phyloP scores from a whole-genome alignment of 805 yeast genomes.

The Metschnikowia arizonensis region DNA sequence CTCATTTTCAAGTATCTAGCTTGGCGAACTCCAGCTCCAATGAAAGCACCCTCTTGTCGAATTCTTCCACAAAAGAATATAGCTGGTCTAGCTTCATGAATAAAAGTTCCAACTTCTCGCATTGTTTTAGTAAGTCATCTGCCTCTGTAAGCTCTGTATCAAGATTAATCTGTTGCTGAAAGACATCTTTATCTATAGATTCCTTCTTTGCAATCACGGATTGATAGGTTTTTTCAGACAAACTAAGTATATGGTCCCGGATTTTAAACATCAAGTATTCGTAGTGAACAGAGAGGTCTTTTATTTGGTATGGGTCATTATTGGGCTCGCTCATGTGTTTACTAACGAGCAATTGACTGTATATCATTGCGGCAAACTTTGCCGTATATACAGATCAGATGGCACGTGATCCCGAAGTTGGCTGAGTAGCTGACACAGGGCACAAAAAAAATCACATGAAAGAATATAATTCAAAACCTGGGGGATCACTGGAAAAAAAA shows the following conservation, averaged over 20 bases:
- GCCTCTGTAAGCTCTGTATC: slow-evolving; percentile 39
- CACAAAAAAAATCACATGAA: not conserved
- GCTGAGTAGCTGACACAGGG: not conserved
- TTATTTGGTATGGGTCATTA: slow-evolving; percentile 62
- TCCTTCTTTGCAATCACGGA: slow-evolving; percentile 32
- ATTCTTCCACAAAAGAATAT: slow-evolving; percentile 27
- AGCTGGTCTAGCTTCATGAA: slow-evolving; percentile 53
- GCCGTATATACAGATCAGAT: not conserved
- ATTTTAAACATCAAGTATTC: slow-evolving; percentile 65
- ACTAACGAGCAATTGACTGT: not conserved
- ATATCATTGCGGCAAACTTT: not conserved
- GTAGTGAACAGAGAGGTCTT: slow-evolving; percentile 54
- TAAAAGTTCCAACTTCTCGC: slow-evolving; percentile 49
- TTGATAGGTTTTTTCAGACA: slow-evolving; percentile 39
- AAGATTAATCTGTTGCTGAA: slow-evolving; percentile 24
- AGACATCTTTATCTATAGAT: slow-evolving; percentile 22
- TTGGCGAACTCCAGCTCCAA: slow-evolving; percentile 17
- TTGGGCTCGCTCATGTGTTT: not conserved
- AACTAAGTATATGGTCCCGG: slow-evolving; percentile 47
- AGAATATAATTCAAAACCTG: not conserved
- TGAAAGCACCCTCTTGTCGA: slow-evolving; percentile 17
- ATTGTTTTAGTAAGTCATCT: slow-evolving; percentile 37
- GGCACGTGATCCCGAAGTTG: not conserved
- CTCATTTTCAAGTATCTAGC: not conserved
- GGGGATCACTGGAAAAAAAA: no score